A percentile compares a stretch with the other conserved stretches of the same genome.
phyloP scores from a whole-genome alignment of 495 filamentous ascomycete species.

The Diplogelasinospora grovesii region DNA sequence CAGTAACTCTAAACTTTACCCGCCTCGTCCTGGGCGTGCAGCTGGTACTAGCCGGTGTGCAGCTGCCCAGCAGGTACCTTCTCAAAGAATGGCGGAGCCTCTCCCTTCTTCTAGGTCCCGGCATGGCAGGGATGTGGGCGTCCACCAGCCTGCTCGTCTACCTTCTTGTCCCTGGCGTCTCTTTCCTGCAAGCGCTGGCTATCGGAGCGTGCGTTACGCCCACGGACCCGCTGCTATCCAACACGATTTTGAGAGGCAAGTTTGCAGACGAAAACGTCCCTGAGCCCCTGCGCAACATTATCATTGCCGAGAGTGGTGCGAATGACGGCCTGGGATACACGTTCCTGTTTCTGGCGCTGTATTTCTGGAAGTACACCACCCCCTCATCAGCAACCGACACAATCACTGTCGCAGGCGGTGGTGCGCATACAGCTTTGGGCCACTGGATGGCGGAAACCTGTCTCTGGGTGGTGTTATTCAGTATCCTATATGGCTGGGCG shows the following conservation, averaged over 20 bases:
- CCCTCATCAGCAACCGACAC: slow-evolving; percentile 20
- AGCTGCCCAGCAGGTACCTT: slow-evolving; percentile 78
- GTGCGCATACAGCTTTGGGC: slow-evolving; percentile 61
- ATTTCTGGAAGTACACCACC: slow-evolving; percentile 50
- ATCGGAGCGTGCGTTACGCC: slow-evolving; percentile 57
- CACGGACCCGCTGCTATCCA: slow-evolving; percentile 55
- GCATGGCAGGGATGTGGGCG: slow-evolving; percentile 86
- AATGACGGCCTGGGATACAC: slow-evolving; percentile 59
- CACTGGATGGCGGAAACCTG: slow-evolving; percentile 81
- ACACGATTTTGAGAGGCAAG: slow-evolving; percentile 56
- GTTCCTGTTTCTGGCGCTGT: slow-evolving; percentile 50
- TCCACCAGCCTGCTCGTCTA: slow-evolving; percentile 66
- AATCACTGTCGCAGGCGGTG: slow-evolving; percentile 19
- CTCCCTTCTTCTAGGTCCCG: slow-evolving; percentile 68
- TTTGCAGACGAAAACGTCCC: slow-evolving; percentile 56
- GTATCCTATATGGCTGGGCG: too few relatives aligned
- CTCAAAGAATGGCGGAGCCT: slow-evolving; percentile 67
- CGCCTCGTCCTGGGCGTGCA: slow-evolving; percentile 51
- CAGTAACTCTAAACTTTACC: too few relatives aligned
- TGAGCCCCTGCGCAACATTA: slow-evolving; percentile 53
- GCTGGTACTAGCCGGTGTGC: slow-evolving; percentile 73
- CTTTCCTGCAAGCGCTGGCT: slow-evolving; percentile 46
- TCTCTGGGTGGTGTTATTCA: slow-evolving; percentile 68
- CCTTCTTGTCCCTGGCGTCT: slow-evolving; percentile 54
- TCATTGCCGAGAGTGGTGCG: slow-evolving; percentile 53